These are phyloP conservation scores for Fraxinus baroniana DNA, from an alignment of 305 asterid species.

Conservation along the genomic window DNA sequence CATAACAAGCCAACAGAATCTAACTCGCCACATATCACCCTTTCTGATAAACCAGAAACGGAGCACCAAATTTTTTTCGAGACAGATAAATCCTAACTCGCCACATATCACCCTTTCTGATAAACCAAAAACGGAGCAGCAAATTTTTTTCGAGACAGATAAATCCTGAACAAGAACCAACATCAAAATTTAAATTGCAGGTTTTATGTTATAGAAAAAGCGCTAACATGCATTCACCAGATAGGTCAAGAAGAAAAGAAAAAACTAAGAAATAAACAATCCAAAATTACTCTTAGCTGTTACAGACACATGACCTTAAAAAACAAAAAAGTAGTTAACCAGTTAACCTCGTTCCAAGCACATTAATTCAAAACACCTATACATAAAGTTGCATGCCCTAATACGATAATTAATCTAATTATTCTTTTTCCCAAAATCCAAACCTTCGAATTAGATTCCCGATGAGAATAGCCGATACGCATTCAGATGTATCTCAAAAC, in stretches of 20 bases:
- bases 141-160: neutral
- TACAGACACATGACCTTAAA: neutral
- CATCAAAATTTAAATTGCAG: neutral
- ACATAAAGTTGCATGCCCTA: constrained; percentile 6
- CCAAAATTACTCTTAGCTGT: neutral
- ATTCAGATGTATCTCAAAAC: constrained; percentile 4
- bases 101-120: neutral
- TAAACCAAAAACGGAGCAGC: neutral
- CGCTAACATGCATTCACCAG: neutral
- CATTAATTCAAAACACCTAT: constrained; percentile 6
- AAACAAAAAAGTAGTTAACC: neutral
- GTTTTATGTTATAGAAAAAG: neutral
- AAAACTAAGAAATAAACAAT: neutral
- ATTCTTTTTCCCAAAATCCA: constrained; percentile 8
- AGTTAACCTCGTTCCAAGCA: neutral
- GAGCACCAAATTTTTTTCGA: neutral
- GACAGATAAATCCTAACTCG: neutral
- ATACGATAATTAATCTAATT: neutral
- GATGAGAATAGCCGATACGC: neutral
- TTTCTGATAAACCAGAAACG: neutral
- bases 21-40: neutral
- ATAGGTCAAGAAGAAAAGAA: neutral
- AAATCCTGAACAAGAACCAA: neutral
- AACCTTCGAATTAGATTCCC: neutral
- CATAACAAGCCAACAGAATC: neutral